phyloP scores from a whole-genome alignment of 192 early-diverging fungal species.

The Entomortierella beljakovae region DNA sequence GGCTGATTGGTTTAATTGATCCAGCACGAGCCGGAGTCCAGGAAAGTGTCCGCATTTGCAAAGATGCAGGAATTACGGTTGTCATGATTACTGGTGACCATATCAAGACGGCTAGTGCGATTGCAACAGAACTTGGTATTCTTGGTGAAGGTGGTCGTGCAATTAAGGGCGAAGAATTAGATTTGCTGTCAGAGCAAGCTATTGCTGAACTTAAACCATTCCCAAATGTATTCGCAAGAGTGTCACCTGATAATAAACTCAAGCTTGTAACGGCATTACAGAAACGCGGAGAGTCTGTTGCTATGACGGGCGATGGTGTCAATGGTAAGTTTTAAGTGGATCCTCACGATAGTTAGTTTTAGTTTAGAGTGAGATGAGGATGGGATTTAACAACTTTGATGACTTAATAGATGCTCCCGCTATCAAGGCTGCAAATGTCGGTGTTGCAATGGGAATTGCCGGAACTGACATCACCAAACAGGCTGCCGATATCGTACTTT shows the following conservation, averaged over 20 bases:
- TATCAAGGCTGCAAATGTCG: constrained; percentile 94
- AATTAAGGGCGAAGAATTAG: constrained; percentile 90
- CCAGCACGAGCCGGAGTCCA: constrained; percentile 86
- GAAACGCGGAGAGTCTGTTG: constrained; percentile 73
- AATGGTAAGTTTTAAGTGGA: constrained; percentile 61
- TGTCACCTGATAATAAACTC: constrained; percentile 95
- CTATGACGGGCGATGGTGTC: constrained; percentile 97
- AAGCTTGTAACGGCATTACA: constrained; percentile 94
- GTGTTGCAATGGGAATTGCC: constrained; percentile 95
- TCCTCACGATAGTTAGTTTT: neutral
- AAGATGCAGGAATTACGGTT: constrained; percentile 91
- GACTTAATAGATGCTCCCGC: constrained; percentile 82
- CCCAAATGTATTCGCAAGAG: constrained; percentile 96
- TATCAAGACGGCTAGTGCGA: constrained; percentile 90
- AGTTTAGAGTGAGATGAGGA: neutral
- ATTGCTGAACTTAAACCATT: constrained; percentile 84
- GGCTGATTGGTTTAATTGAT: constrained; percentile 93
- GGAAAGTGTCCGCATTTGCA: constrained; percentile 82
- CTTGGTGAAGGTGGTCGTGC: constrained; percentile 77
- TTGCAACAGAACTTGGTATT: constrained; percentile 81
- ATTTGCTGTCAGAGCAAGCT: constrained; percentile 89
- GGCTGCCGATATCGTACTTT: constrained; percentile 95
- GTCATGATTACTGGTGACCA: constrained; percentile 99
- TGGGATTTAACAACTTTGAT: neutral
- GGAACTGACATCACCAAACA: constrained; percentile 98